A percentile compares a stretch with the other conserved stretches of the same genome.
Evolutionary conservation across 192 early-diverging fungal genomes (phyloP).

Genomic region (Globomyces pollinis-pini): DNA sequence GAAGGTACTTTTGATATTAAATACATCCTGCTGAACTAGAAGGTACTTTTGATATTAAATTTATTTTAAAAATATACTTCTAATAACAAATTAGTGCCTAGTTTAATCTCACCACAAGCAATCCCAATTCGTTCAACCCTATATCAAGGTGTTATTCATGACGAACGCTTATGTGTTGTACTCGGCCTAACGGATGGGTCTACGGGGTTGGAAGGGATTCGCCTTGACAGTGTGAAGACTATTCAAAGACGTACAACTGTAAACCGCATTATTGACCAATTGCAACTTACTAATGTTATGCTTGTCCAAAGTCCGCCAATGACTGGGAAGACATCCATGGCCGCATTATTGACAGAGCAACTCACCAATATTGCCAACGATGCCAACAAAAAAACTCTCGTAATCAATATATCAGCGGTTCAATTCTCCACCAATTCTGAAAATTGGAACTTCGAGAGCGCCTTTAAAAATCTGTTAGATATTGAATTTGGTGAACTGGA

Average conservation of each 20-base stretch:
- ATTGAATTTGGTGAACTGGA: background rate
- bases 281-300: background rate
- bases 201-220: constrained; percentile 10
- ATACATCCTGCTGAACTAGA: no score
- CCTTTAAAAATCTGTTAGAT: background rate
- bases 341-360: background rate
- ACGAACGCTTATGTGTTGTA: no score
- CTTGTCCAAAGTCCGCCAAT: constrained; percentile 5
- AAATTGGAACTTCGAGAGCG: background rate
- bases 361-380: no score
- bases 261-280: background rate
- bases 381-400: background rate
- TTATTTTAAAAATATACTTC: no score
- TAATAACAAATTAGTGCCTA: no score
- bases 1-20: no score
- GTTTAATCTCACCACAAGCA: no score
- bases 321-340: constrained; percentile 10
- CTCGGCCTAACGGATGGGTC: no score
- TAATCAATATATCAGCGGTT: constrained; percentile 1
- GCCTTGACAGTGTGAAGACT: background rate
- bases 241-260: background rate
- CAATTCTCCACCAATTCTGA: background rate
- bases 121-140: no score
- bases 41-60: no score
- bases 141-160: no score